Conservation (phyloP, 345 rosid genomes). For the Euclidium syriacum region DNA sequence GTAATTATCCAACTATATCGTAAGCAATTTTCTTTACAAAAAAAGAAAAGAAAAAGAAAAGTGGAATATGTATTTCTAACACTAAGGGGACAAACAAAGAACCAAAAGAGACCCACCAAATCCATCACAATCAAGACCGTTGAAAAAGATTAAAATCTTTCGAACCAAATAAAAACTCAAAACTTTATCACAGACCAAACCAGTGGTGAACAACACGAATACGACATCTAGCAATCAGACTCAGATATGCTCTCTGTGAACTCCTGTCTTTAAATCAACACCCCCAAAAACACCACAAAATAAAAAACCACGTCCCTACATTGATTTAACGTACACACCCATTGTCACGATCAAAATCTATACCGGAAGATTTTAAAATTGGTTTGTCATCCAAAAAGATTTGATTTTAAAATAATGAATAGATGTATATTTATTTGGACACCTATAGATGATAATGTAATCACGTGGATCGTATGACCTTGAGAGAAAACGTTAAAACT, state of each 20-base stretch:
- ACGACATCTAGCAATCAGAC: slow-evolving; percentile 18
- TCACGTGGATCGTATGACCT: slow-evolving; percentile 29
- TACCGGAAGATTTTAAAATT: slow-evolving; percentile 5
- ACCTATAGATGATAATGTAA: slow-evolving; percentile 21
- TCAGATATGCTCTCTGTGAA: slow-evolving; percentile 16
- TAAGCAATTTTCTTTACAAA: not conserved
- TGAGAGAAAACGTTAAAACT: slow-evolving; percentile 15
- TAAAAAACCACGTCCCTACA: slow-evolving; percentile 19
- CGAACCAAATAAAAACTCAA: slow-evolving; percentile 2
- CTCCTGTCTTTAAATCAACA: not conserved
- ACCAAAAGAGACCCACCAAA: slow-evolving; percentile 27
- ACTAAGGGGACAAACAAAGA: slow-evolving; percentile 15
- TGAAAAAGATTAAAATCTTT: slow-evolving; percentile 27
- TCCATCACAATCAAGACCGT: slow-evolving; percentile 28
- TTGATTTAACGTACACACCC: not conserved
- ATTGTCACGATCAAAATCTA: slow-evolving; percentile 17
- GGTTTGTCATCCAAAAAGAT: not conserved
- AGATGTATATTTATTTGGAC: slow-evolving; percentile 10
- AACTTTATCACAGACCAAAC: not conserved
- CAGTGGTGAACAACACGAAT: slow-evolving; percentile 15
- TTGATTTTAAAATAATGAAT: slow-evolving; percentile 19
- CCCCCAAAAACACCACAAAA: slow-evolving; percentile 14
- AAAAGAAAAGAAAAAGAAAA: not conserved
- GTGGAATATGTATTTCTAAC: slow-evolving; percentile 23
- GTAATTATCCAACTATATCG: slow-evolving; percentile 6